Conservation (phyloP, 495 filamentous ascomycete species). For the Tuber umbilicatum region DNA sequence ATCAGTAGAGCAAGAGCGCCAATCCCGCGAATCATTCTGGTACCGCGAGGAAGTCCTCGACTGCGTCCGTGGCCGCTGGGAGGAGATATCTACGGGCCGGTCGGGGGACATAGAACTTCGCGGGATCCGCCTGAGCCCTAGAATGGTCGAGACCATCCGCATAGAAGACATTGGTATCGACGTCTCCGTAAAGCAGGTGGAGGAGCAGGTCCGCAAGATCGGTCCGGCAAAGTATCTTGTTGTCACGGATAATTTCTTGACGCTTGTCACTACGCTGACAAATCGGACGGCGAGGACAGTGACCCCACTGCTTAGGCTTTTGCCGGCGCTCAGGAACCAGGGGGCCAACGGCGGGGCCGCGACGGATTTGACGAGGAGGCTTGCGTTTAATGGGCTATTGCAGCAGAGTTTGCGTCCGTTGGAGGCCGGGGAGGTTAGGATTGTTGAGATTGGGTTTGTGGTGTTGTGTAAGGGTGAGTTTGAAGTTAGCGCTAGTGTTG, state of each 20-base stretch:
- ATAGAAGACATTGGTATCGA: conserved; percentile 72
- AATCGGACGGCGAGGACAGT: conserved; percentile 67
- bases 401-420: conserved; percentile 65
- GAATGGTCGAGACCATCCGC: conserved; percentile 78
- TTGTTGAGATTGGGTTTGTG: conserved; percentile 59
- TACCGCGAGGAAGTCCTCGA: conserved; percentile 79
- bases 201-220: conserved; percentile 31
- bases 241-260: conserved; percentile 64
- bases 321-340: conserved; percentile 68
- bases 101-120: conserved; percentile 69
- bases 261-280: conserved; percentile 58
- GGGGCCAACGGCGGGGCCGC: conserved; percentile 53
- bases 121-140: conserved; percentile 59
- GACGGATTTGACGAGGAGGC: conserved; percentile 73
- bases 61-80: conserved; percentile 63
- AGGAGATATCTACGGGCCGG: conserved; percentile 53
- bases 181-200: conserved; percentile 49
- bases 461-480: conserved; percentile 73
- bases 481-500: conserved; percentile 71
- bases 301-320: conserved; percentile 65
- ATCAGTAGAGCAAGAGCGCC: conserved; percentile 69
- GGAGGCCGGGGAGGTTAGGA: conserved; percentile 49
- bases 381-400: conserved; percentile 76
- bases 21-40: conserved; percentile 82
- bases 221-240: conserved; percentile 51